Conservation (phyloP, 805 yeast species). For the Saturnispora gosingensis region DNA sequence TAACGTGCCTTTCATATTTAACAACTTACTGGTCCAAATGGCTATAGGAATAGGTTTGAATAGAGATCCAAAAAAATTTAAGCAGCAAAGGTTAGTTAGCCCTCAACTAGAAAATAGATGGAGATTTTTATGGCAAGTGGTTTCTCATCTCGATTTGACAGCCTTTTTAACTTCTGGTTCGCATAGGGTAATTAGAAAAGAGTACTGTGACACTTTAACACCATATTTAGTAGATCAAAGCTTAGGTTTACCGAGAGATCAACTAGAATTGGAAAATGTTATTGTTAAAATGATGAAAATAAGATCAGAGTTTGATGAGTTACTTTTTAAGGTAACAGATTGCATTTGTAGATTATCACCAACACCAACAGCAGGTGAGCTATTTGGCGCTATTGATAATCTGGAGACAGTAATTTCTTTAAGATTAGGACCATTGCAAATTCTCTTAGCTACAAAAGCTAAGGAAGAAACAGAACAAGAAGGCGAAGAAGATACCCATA, state of each 20-base stretch:
- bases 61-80: constrained; percentile 46
- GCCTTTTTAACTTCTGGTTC: constrained; percentile 41
- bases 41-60: constrained; percentile 58
- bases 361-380: constrained; percentile 30
- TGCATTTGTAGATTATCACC: constrained; percentile 33
- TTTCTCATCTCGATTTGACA: constrained; percentile 36
- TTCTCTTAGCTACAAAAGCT: constrained; percentile 18
- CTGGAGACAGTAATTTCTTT: constrained; percentile 29
- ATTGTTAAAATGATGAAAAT: constrained; percentile 27
- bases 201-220: constrained; percentile 41
- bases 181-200: constrained; percentile 32
- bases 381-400: constrained; percentile 28
- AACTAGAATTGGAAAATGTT: constrained; percentile 33
- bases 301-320: constrained; percentile 24
- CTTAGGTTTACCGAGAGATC: constrained; percentile 24
- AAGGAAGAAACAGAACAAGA: neutral
- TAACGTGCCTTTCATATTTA: constrained; percentile 46
- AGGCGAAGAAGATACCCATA: constrained; percentile 13
- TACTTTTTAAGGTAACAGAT: constrained; percentile 28
- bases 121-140: constrained; percentile 49
- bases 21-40: constrained; percentile 54
- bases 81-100: neutral
- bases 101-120: constrained; percentile 17
- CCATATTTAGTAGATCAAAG: constrained; percentile 32
- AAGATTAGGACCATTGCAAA: constrained; percentile 25